A percentile compares a stretch with the other conserved stretches of the same genome.
Conservation (phyloP, 768 basidiomycete genomes). For the Agrocybe praecox region DNA sequence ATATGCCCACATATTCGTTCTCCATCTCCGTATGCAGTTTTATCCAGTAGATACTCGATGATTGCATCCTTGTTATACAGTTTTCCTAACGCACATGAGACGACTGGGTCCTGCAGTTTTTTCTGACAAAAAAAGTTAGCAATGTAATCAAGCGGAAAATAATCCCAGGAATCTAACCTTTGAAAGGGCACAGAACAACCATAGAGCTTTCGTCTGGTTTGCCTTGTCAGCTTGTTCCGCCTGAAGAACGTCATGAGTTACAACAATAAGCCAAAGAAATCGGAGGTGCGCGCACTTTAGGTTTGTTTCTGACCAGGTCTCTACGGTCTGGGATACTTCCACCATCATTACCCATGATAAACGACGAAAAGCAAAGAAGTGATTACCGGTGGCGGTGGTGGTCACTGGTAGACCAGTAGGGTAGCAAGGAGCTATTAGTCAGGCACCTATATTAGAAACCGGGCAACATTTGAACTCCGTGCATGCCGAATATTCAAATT, state of each 20-base stretch:
- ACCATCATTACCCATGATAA: slow-evolving; percentile 82
- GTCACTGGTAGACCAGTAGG: background rate
- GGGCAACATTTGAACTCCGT: background rate
- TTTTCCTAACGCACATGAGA: slow-evolving; percentile 90
- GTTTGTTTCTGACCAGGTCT: slow-evolving; percentile 73
- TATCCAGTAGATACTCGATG: slow-evolving; percentile 87
- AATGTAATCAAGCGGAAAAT: background rate
- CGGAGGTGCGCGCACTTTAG: slow-evolving; percentile 50
- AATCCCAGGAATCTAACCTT: slow-evolving; percentile 57
- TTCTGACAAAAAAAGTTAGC: slow-evolving; percentile 43
- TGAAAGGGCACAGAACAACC: slow-evolving; percentile 94
- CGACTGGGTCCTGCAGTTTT: slow-evolving; percentile 86
- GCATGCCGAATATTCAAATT: background rate
- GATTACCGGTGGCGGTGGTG: background rate
- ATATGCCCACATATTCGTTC: slow-evolving; percentile 93
- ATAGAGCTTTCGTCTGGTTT: slow-evolving; percentile 83
- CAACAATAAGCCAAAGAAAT: slow-evolving; percentile 1
- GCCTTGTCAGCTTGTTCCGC: slow-evolving; percentile 90
- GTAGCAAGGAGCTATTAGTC: background rate
- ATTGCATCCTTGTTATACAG: slow-evolving; percentile 96
- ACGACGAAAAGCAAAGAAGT: background rate
- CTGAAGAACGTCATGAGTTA: slow-evolving; percentile 27
- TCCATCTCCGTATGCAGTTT: slow-evolving; percentile 85
- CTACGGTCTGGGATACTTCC: slow-evolving; percentile 86
- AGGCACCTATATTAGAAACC: background rate